These are phyloP conservation scores for Populus pruinosa DNA, from an alignment of 345 rosid species.

Conservation along the genomic window DNA sequence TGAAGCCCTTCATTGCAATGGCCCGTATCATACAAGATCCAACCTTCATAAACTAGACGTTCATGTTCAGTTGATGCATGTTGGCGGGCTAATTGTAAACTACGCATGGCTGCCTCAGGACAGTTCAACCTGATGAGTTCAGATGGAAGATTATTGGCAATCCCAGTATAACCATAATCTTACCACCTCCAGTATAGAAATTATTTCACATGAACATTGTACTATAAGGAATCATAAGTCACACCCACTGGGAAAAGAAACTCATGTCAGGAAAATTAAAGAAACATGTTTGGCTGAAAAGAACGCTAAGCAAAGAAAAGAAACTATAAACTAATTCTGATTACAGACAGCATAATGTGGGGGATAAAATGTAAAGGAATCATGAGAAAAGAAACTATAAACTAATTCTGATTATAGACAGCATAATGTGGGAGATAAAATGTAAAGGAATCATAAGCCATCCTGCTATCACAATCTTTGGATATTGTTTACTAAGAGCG, in stretches of 20 bases:
- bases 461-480: neutral
- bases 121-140: conserved; percentile 70
- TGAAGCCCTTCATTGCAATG: conserved; percentile 90
- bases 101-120: conserved; percentile 95
- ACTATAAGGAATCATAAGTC: neutral
- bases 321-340: neutral
- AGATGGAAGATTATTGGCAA: neutral
- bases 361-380: neutral
- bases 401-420: neutral
- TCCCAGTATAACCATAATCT: neutral
- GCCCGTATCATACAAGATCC: conserved; percentile 96
- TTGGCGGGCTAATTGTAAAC: conserved; percentile 84
- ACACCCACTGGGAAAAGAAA: neutral
- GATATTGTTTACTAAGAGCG: neutral
- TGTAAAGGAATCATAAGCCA: neutral
- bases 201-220: neutral
- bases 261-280: neutral
- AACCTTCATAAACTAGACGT: conserved; percentile 90
- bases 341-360: neutral
- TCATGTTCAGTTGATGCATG: conserved; percentile 88
- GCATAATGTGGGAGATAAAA: neutral
- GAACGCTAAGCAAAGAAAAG: conserved; percentile 1
- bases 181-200: conserved; percentile 6
- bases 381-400: neutral
- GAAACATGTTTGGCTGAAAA: neutral